Conservation (phyloP, 2,329 filamentous ascomycete genomes). For the Chaetomium sp. region DNA sequence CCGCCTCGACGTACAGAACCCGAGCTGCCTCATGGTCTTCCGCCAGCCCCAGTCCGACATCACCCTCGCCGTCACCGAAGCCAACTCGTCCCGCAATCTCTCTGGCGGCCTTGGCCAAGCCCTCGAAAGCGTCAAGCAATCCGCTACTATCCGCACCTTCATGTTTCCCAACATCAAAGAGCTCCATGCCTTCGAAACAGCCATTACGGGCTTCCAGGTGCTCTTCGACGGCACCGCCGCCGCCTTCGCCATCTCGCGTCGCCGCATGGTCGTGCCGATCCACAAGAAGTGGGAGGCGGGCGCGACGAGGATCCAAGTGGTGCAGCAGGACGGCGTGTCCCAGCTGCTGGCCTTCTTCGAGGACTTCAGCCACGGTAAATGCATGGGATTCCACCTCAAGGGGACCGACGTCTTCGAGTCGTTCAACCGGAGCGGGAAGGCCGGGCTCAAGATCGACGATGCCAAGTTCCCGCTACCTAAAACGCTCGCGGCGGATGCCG, state of each 20-base stretch:
- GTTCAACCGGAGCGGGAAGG: constrained; percentile 62
- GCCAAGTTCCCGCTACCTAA: constrained; percentile 86
- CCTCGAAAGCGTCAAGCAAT: constrained; percentile 58
- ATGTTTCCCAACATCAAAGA: constrained; percentile 67
- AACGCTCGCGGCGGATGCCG: constrained; percentile 42
- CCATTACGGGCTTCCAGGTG: constrained; percentile 78
- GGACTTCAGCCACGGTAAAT: constrained; percentile 81
- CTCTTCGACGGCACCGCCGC: constrained; percentile 72
- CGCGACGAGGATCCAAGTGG: constrained; percentile 77
- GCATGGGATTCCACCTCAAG: constrained; percentile 87
- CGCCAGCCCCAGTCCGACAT: constrained; percentile 76
- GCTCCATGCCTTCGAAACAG: constrained; percentile 76
- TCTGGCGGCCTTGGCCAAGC: constrained; percentile 65
- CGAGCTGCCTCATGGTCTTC: constrained; percentile 65
- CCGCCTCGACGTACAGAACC: constrained; percentile 63
- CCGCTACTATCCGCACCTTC: constrained; percentile 70
- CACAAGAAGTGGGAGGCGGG: constrained; percentile 92
- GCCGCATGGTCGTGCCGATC: constrained; percentile 87
- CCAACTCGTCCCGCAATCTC: constrained; percentile 63
- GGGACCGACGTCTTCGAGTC: constrained; percentile 80
- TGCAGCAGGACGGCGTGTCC: constrained; percentile 72
- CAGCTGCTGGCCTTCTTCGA: constrained; percentile 87
- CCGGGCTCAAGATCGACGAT: constrained; percentile 77
- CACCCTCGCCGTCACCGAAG: constrained; percentile 73
- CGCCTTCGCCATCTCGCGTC: constrained; percentile 78